phyloP scores from a whole-genome alignment of 176 grass and related monocot species.

The Avena atlantica region DNA sequence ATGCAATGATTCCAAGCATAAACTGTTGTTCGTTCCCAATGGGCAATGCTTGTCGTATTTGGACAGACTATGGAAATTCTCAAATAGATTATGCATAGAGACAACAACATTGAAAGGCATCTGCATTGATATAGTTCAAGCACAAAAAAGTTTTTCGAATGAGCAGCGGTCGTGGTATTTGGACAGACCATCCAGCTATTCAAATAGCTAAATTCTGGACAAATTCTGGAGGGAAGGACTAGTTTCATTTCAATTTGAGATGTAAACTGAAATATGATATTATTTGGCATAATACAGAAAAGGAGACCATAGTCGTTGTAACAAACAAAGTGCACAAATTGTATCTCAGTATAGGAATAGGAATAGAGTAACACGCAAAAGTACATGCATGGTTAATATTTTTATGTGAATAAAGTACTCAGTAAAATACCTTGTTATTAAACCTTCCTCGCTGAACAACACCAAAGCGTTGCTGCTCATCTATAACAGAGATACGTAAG shows the following conservation, averaged over 20 bases:
- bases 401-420: slow-evolving; percentile 33
- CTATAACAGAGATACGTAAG: slow-evolving; percentile 80
- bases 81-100: not conserved
- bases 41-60: not conserved
- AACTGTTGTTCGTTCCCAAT: not conserved
- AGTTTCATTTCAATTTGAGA: slow-evolving; percentile 12
- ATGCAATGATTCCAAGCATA: slow-evolving; percentile 11
- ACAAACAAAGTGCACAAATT: slow-evolving; percentile 36
- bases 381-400: slow-evolving; percentile 33
- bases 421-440: slow-evolving; percentile 75
- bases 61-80: not conserved
- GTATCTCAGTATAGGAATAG: slow-evolving; percentile 18
- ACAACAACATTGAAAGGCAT: slow-evolving; percentile 22
- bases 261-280: not conserved
- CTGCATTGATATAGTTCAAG: not conserved
- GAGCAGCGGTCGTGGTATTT: not conserved
- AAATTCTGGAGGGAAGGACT: not conserved
- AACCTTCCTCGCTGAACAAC: slow-evolving; percentile 89
- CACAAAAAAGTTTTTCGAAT: not conserved
- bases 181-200: not conserved
- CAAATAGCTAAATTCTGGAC: not conserved
- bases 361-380: slow-evolving; percentile 37
- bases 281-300: slow-evolving; percentile 3
- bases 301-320: not conserved
- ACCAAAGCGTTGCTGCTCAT: slow-evolving; percentile 93